These are phyloP conservation scores for Paralagenidium karlingii DNA, from an alignment of 352 stramenopile genomes.

Conservation along the genomic window DNA sequence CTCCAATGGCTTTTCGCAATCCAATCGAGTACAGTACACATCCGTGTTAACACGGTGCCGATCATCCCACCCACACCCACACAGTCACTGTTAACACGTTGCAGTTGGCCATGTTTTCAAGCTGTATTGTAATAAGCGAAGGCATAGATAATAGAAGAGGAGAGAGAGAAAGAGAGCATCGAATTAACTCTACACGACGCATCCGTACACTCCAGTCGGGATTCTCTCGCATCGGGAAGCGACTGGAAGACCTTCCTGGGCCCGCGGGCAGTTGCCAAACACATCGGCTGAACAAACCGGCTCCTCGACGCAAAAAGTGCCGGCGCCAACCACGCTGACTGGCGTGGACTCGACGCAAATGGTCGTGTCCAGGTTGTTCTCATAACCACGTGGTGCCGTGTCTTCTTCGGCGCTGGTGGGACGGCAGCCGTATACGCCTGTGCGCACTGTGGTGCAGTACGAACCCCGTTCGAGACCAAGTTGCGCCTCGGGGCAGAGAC, in stretches of 20 bases:
- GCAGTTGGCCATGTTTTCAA: no score
- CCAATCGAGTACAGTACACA: neutral
- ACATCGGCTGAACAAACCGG: conserved; percentile 4
- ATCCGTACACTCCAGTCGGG: conserved; percentile 3
- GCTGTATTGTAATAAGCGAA: neutral
- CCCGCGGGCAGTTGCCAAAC: neutral
- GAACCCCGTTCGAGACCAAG: conserved; percentile 6
- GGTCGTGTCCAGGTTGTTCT: no score
- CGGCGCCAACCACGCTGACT: conserved; percentile 4
- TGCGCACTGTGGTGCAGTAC: conserved; percentile 12
- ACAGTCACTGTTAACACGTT: no score
- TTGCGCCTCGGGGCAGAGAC: conserved; percentile 5
- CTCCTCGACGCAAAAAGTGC: conserved; percentile 3
- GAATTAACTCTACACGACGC: no score
- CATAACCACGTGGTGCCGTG: no score
- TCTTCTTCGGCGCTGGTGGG: no score
- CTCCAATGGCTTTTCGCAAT: neutral
- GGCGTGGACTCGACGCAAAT: conserved; percentile 1
- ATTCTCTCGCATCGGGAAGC: conserved; percentile 3
- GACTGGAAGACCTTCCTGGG: neutral
- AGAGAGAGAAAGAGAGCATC: neutral
- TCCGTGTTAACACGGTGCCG: no score
- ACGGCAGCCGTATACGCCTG: conserved; percentile 17
- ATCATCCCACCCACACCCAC: no score
- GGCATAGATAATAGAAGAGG: neutral